These are phyloP conservation scores for Delphinella strobiligena DNA, from an alignment of 2,329 filamentous ascomycete genomes.

Conservation along the genomic window DNA sequence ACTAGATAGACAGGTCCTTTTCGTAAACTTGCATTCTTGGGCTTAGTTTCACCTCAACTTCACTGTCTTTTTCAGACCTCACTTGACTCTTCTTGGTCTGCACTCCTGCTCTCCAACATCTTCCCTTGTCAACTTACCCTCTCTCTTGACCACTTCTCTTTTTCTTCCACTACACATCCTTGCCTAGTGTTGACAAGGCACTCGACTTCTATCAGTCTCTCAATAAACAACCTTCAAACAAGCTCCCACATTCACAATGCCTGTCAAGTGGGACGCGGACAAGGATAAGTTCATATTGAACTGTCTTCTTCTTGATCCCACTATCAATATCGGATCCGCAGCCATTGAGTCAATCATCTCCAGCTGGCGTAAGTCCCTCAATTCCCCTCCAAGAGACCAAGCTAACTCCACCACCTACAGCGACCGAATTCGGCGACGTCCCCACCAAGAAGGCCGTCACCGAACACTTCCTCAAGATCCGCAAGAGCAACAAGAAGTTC, in stretches of 20 bases:
- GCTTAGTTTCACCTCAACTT: too few relatives aligned
- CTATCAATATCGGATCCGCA: conserved; percentile 3
- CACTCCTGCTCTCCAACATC: too few relatives aligned
- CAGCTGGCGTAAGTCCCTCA: conserved; percentile 9
- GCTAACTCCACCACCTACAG: not conserved
- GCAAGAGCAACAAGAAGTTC: conserved; percentile 4
- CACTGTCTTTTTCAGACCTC: too few relatives aligned
- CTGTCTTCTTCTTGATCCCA: conserved; percentile 2
- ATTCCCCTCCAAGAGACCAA: not conserved
- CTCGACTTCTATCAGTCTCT: not conserved
- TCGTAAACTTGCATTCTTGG: too few relatives aligned
- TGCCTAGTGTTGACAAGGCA: too few relatives aligned
- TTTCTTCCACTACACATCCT: too few relatives aligned
- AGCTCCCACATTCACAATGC: conserved; percentile 5
- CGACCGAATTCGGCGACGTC: conserved; percentile 3
- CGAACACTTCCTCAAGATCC: conserved; percentile 10
- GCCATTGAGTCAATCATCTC: conserved; percentile 4
- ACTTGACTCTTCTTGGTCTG: too few relatives aligned
- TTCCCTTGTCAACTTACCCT: too few relatives aligned
- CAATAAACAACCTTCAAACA: not conserved
- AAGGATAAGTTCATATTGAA: conserved; percentile 10
- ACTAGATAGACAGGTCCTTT: too few relatives aligned
- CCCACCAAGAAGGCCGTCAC: conserved; percentile 10
- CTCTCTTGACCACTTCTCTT: too few relatives aligned
- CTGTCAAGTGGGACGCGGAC: conserved; percentile 9